These are phyloP conservation scores for Stylosanthes scabra DNA, from an alignment of 331 rosid genomes.

Conservation along the genomic window DNA sequence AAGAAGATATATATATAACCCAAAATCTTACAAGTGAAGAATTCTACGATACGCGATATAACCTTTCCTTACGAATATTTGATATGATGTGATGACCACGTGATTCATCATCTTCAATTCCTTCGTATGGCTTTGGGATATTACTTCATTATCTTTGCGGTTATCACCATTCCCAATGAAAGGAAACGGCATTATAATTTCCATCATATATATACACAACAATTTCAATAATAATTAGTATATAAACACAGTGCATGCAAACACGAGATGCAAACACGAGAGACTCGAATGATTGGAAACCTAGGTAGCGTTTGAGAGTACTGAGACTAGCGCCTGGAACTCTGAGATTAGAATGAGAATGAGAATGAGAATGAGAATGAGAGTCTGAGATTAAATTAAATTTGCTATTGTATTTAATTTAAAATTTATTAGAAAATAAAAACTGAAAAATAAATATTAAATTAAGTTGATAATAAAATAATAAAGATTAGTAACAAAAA, in stretches of 20 bases:
- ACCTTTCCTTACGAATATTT: background rate
- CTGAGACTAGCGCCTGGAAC: no score
- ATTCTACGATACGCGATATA: background rate
- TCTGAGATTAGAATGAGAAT: no score
- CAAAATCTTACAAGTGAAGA: background rate
- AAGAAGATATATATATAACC: no score
- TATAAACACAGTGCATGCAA: background rate
- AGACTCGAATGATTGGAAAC: constrained; percentile 16
- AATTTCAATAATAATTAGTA: background rate
- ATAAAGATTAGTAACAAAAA: no score
- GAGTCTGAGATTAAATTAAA: no score
- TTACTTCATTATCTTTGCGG: background rate
- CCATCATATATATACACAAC: constrained; percentile 8
- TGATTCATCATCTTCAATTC: constrained; percentile 1
- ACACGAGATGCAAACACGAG: constrained; percentile 28
- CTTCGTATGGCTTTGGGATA: background rate
- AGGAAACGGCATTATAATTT: constrained; percentile 9
- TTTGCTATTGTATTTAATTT: no score
- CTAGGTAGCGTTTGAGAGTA: background rate
- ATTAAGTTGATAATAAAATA: no score
- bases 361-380: no score
- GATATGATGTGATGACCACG: constrained; percentile 30
- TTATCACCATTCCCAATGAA: constrained; percentile 23
- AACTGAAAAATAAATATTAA: no score
- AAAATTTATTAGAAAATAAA: no score